Evolutionary conservation across 2,329 filamentous ascomycete genomes (phyloP), one percentile per base, ranked within the genome.

Genomic region (Cladophialophora psammophila): DNA sequence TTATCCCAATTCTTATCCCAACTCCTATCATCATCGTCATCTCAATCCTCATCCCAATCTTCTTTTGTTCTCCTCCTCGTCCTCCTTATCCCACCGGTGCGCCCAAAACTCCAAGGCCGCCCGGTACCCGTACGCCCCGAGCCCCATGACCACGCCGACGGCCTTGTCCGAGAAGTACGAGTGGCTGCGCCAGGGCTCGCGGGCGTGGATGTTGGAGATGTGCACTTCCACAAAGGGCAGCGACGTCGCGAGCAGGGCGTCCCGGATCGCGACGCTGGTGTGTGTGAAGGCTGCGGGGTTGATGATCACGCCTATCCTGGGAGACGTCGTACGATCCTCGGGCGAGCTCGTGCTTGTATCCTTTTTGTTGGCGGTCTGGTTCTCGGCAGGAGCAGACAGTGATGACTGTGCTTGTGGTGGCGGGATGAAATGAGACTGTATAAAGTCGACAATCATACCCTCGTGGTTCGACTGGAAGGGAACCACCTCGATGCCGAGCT

Each of bases 191-290:
- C 87, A 94, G 1, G 82, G 74, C 79, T 94, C 91, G 8, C 91
- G 79, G 35, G 87, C 85, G 77, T 94, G 90, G 1, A 93, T 86
- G 76, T 94, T 94, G 63, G 84, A 88, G 38, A 93, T 85, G 76
- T 94, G 91, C n/a, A 93, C 78, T 79, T 94, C 91, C 55, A 94
- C 82, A 73, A 93, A 94, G 0, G 91, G 91, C 26, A 93, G 87
- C 6, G 82, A 82, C 0, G 92, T 88, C 3, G 87, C 90, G 0
- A 88, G 76, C 32, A 94, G 79, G 0, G 91, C 91, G 76, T 94
- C 91, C n/a, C 91, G 83, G 65, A 94, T 83, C 0, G 88, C 90
- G 0, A 94, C 88, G 73, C 87, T 91, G 0, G 91, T 93, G 77
- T 94, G 91, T 0, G 91, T 93, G 72, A 88, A 88, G 0, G 86